Conservation (phyloP, 2,329 filamentous ascomycete species). For the Colletotrichum euphorbiae region DNA sequence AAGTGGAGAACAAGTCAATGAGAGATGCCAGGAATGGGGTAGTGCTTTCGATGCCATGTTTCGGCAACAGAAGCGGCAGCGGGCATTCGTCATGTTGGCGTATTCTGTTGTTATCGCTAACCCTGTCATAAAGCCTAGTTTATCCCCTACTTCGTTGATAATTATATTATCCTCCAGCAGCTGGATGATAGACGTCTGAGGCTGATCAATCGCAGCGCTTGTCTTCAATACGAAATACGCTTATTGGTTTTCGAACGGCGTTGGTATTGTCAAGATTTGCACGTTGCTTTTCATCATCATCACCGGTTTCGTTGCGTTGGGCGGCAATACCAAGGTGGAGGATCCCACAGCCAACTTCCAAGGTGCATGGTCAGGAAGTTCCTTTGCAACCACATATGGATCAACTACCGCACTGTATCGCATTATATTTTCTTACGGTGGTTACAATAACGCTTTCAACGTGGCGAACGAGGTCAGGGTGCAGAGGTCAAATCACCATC, state of each 20-base stretch:
- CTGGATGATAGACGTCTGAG: background rate
- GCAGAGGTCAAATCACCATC: background rate
- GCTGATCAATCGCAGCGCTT: background rate
- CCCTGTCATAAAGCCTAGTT: constrained; percentile 9
- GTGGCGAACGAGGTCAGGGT: constrained; percentile 68
- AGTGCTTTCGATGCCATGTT: background rate
- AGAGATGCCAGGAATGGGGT: too few relatives aligned
- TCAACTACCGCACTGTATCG: constrained; percentile 27
- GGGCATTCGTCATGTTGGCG: constrained; percentile 23
- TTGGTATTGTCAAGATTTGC: constrained; percentile 70
- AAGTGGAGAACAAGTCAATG: background rate
- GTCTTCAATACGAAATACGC: constrained; percentile 64
- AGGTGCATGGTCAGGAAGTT: constrained; percentile 41
- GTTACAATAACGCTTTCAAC: constrained; percentile 71
- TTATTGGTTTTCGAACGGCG: constrained; percentile 64
- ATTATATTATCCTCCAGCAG: constrained; percentile 15
- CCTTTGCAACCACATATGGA: constrained; percentile 18
- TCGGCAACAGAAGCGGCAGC: constrained; percentile 1
- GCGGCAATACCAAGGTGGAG: constrained; percentile 41
- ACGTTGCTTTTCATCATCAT: constrained; percentile 28
- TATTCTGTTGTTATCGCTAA: constrained; percentile 28
- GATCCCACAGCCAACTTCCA: constrained; percentile 51
- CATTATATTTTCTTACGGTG: constrained; percentile 44
- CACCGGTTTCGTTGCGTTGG: constrained; percentile 18
- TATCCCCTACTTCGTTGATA: background rate